phyloP scores from a whole-genome alignment of 371 early-diverging fungal genomes.

The Choanephora cucurbitarum region DNA sequence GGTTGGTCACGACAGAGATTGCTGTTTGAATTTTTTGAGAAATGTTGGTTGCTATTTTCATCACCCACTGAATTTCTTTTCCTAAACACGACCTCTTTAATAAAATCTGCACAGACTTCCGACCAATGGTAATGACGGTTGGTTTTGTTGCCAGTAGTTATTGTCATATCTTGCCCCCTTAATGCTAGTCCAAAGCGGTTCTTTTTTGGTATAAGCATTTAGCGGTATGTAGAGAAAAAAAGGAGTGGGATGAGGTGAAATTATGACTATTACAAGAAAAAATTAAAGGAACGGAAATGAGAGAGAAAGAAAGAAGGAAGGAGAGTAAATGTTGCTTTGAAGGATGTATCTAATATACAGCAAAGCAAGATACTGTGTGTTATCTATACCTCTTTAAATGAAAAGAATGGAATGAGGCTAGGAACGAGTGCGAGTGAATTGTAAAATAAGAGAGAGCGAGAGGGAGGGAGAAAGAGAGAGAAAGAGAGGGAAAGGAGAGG shows the following conservation, averaged over 20 bases:
- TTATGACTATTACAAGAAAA: background rate
- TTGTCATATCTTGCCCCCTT: background rate
- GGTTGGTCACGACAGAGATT: conserved; percentile 15
- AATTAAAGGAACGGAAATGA: background rate
- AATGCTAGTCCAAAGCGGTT: conserved; percentile 10
- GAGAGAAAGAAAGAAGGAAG: too few relatives aligned
- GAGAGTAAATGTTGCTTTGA: too few relatives aligned
- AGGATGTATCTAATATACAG: too few relatives aligned
- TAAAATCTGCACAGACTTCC: conserved; percentile 16
- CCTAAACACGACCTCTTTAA: conserved; percentile 12
- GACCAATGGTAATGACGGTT: conserved; percentile 15
- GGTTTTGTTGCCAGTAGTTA: background rate
- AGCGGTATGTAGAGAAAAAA: background rate
- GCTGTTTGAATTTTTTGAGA: conserved; percentile 3
- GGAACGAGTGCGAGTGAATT: too few relatives aligned
- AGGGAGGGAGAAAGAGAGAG: too few relatives aligned
- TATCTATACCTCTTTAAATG: too few relatives aligned
- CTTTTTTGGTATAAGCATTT: conserved; percentile 15
- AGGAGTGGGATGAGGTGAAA: background rate
- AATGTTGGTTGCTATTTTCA: background rate
- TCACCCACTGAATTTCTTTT: background rate
- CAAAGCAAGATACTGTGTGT: too few relatives aligned
- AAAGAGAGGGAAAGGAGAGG: too few relatives aligned
- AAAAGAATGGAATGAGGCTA: too few relatives aligned
- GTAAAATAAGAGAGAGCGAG: too few relatives aligned